These are phyloP conservation scores for Striga hermonthica DNA, from an alignment of 305 asterid genomes.

Conservation along the genomic window DNA sequence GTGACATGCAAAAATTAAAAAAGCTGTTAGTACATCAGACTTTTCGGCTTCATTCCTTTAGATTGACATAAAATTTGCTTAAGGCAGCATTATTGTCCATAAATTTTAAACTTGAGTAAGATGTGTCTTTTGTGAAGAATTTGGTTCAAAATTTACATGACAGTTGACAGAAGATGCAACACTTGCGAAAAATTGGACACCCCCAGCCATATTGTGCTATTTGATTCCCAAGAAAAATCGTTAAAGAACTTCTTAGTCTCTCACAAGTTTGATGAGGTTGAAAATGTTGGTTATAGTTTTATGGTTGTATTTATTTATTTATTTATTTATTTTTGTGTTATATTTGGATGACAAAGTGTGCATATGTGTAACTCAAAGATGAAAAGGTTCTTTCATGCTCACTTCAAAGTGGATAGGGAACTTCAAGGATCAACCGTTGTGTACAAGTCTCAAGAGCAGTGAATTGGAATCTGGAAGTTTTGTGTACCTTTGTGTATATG, in stretches of 20 bases:
- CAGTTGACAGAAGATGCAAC: too few species aligned
- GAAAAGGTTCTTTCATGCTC: slow-evolving; percentile 83
- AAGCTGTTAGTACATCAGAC: slow-evolving; percentile 52
- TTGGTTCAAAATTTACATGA: too few species aligned
- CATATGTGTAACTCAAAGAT: slow-evolving; percentile 41
- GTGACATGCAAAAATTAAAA: slow-evolving; percentile 63
- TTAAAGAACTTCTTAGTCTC: slow-evolving; percentile 60
- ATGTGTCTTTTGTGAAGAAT: too few species aligned
- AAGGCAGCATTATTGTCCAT: too few species aligned
- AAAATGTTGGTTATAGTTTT: not conserved
- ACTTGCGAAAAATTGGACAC: slow-evolving; percentile 57
- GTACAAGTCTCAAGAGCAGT: slow-evolving; percentile 49
- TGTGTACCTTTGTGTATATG: too few species aligned
- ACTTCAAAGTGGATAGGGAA: slow-evolving; percentile 96
- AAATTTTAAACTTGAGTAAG: too few species aligned
- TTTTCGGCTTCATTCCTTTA: not conserved
- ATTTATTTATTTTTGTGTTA: too few species aligned
- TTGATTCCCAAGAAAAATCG: slow-evolving; percentile 68
- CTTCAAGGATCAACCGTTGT: slow-evolving; percentile 74
- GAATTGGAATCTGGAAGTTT: slow-evolving; percentile 12
- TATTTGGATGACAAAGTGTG: not conserved
- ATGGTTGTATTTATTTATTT: not conserved
- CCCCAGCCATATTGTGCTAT: slow-evolving; percentile 76
- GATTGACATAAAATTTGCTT: too few species aligned
- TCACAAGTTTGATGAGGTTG: slow-evolving; percentile 66